Evolutionary conservation across 2,329 filamentous ascomycete genomes (phyloP).

Genomic region (Hymenoscyphus infarciens): DNA sequence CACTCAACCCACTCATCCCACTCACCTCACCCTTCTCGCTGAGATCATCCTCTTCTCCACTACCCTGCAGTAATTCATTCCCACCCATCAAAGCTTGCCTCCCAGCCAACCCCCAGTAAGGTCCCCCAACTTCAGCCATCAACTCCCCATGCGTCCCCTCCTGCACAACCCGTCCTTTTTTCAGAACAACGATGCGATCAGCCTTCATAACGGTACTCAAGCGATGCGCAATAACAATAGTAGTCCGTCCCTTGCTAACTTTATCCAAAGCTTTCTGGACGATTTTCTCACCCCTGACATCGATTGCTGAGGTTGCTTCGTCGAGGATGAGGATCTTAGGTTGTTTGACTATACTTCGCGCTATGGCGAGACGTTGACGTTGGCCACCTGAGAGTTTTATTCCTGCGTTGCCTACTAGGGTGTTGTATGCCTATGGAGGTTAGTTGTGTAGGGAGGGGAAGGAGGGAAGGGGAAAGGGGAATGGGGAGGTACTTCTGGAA

Average conservation of each 20-base stretch:
- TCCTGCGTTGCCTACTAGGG: constrained; percentile 65
- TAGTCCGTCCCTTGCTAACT: constrained; percentile 54
- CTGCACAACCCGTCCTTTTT: constrained; percentile 69
- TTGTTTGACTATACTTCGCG: constrained; percentile 64
- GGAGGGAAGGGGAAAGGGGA: constrained; percentile 48
- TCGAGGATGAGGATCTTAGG: constrained; percentile 68
- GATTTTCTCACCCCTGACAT: constrained; percentile 44
- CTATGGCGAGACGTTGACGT: constrained; percentile 37
- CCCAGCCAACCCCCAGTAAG: constrained; percentile 65
- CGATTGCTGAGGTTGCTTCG: constrained; percentile 55
- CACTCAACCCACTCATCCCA: neutral
- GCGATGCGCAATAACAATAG: constrained; percentile 61
- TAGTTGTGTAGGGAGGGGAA: constrained; percentile 3
- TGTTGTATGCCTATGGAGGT: constrained; percentile 42
- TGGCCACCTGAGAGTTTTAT: constrained; percentile 70
- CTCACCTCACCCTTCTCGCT: constrained; percentile 7
- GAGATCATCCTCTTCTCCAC: constrained; percentile 3
- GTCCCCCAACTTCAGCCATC: constrained; percentile 51
- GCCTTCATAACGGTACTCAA: constrained; percentile 73
- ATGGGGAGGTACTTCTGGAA: constrained; percentile 55
- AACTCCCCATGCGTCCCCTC: constrained; percentile 72
- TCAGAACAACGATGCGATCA: constrained; percentile 73
- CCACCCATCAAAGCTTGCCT: constrained; percentile 48
- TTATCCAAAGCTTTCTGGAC: constrained; percentile 52
- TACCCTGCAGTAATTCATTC: neutral